Evolutionary conservation across 2,329 filamentous ascomycete genomes (phyloP).

Genomic region (Polychaeton citri): DNA sequence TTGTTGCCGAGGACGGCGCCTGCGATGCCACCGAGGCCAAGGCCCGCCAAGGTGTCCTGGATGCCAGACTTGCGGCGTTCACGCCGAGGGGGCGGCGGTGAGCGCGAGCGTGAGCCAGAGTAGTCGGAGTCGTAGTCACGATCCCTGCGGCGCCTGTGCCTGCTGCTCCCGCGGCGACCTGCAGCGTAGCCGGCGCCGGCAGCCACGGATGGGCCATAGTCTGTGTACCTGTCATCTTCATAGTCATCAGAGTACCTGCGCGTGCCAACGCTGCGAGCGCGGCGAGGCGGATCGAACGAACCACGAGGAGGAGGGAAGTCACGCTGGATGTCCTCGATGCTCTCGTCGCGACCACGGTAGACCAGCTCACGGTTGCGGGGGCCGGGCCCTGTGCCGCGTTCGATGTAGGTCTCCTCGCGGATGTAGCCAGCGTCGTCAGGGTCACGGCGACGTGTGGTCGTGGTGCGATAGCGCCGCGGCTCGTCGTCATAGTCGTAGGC

Average conservation of each 20-base stretch:
- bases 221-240: constrained; percentile 46
- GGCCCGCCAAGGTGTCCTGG: constrained; percentile 45
- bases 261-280: constrained; percentile 50
- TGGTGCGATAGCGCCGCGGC: constrained; percentile 29
- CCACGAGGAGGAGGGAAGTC: constrained; percentile 63
- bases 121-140: constrained; percentile 31
- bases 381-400: constrained; percentile 28
- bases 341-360: constrained; percentile 53
- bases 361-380: constrained; percentile 31
- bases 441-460: constrained; percentile 28
- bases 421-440: constrained; percentile 39
- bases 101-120: constrained; percentile 20
- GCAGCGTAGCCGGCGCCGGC: constrained; percentile 23
- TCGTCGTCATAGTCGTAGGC: constrained; percentile 35
- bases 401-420: constrained; percentile 36
- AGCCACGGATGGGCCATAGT: constrained; percentile 30
- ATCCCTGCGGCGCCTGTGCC: constrained; percentile 32
- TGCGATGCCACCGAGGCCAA: constrained; percentile 44
- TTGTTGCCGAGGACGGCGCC: constrained; percentile 37
- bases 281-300: constrained; percentile 31
- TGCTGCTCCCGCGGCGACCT: constrained; percentile 19
- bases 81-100: constrained; percentile 23
- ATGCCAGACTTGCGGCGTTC: constrained; percentile 45
- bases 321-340: constrained; percentile 72
- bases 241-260: constrained; percentile 28